Conservation (phyloP, 148 eudicot species). For the Linanthus parryae region DNA sequence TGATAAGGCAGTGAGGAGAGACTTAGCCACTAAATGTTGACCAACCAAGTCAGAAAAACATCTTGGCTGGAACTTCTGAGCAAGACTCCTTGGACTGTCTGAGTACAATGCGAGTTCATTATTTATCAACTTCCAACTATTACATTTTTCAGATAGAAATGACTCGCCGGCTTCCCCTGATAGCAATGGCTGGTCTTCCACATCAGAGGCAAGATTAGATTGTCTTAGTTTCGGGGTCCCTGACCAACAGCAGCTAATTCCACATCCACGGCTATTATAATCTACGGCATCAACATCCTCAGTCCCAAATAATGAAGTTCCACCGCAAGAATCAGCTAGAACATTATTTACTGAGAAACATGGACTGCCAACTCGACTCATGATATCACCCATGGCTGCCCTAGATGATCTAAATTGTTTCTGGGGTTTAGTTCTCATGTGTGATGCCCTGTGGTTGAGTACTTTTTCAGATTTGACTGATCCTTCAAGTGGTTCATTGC, state of each 20-base stretch:
- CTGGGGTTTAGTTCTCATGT: constrained; percentile 18
- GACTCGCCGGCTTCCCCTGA: constrained; percentile 38
- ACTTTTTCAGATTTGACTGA: constrained; percentile 24
- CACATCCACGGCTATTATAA: constrained; percentile 51
- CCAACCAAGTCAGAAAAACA: constrained; percentile 74
- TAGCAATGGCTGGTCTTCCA: constrained; percentile 61
- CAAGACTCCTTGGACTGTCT: constrained; percentile 67
- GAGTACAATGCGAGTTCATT: constrained; percentile 31
- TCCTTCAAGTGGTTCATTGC: constrained; percentile 41
- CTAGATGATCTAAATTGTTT: constrained; percentile 33
- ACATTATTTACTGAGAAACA: constrained; percentile 39
- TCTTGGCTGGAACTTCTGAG: constrained; percentile 77
- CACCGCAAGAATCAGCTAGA: constrained; percentile 37
- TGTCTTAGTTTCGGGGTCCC: constrained; percentile 56
- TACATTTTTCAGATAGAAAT: constrained; percentile 31
- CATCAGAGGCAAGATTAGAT: constrained; percentile 34
- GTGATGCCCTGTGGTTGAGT: constrained; percentile 18
- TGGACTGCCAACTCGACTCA: constrained; percentile 55
- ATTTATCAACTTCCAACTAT: constrained; percentile 31
- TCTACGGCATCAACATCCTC: constrained; percentile 47
- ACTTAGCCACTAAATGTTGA: constrained; percentile 52
- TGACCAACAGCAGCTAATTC: constrained; percentile 82
- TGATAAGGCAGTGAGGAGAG: constrained; percentile 67
- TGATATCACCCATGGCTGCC: constrained; percentile 40
- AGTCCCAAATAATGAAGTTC: constrained; percentile 39